phyloP scores from a whole-genome alignment of 192 early-diverging fungal genomes.

The Rhizoclosmatium globosum region DNA sequence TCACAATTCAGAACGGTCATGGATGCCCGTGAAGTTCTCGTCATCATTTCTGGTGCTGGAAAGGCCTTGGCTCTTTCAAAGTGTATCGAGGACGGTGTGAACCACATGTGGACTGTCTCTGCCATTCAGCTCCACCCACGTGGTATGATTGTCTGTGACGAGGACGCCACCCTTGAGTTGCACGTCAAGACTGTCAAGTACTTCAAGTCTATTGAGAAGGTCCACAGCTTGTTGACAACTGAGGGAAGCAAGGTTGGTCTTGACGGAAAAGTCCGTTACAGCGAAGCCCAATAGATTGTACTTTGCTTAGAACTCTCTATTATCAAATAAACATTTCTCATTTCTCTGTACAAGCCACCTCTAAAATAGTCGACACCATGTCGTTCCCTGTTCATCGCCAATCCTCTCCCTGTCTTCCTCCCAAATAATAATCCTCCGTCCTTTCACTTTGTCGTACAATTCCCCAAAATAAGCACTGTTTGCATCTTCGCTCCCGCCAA shows the following conservation, averaged over 20 bases:
- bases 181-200: conserved; percentile 91
- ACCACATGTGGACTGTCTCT: conserved; percentile 92
- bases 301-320: too few species aligned
- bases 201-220: conserved; percentile 88
- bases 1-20: conserved; percentile 73
- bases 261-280: conserved; percentile 30
- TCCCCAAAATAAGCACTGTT: too few species aligned
- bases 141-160: conserved; percentile 85
- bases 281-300: background rate
- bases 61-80: conserved; percentile 85
- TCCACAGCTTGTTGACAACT: conserved; percentile 59
- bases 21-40: conserved; percentile 84
- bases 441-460: too few species aligned
- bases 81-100: conserved; percentile 84
- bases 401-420: too few species aligned
- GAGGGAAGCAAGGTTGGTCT: conserved; percentile 24
- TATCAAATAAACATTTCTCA: too few species aligned
- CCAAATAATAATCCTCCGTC: too few species aligned
- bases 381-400: too few species aligned
- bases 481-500: too few species aligned
- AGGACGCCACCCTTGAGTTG: conserved; percentile 87
- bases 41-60: conserved; percentile 88
- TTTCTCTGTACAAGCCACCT: too few species aligned
- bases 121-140: conserved; percentile 84
- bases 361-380: too few species aligned